Conservation (phyloP, 2,329 filamentous ascomycete species). For the Ambrosiella beaveri region DNA sequence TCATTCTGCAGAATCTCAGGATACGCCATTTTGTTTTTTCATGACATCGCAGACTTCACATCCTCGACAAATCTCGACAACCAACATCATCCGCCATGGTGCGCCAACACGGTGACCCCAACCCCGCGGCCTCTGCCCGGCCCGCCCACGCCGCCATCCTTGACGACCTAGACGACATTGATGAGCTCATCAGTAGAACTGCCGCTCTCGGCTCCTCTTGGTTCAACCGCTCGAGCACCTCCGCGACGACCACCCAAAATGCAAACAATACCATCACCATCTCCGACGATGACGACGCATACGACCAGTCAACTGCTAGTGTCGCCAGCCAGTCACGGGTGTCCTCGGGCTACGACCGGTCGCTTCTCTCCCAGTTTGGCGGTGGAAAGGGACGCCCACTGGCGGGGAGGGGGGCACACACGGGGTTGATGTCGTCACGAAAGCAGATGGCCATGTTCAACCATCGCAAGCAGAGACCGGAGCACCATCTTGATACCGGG, state of each 20-base stretch:
- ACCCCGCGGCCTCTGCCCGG: neutral
- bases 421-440: constrained; percentile 30
- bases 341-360: neutral
- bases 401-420: neutral
- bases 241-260: neutral
- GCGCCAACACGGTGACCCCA: constrained; percentile 4
- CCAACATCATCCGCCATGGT: neutral
- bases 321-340: neutral
- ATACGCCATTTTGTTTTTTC: neutral
- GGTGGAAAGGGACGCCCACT: neutral
- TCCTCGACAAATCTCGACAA: neutral
- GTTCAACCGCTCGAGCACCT: constrained; percentile 7
- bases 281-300: neutral
- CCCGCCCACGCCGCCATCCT: neutral
- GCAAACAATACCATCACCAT: neutral
- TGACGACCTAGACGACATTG: constrained; percentile 8
- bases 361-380: neutral
- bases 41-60: constrained; percentile 7
- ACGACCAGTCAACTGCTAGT: neutral
- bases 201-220: constrained; percentile 10
- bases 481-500: constrained; percentile 34
- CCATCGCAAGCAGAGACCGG: constrained; percentile 35
- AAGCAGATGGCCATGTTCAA: constrained; percentile 41
- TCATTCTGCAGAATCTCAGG: neutral
- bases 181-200: constrained; percentile 12